Evolutionary conservation across 2,329 filamentous ascomycete species (phyloP).

Genomic region (Xenoacremonium recifei): DNA sequence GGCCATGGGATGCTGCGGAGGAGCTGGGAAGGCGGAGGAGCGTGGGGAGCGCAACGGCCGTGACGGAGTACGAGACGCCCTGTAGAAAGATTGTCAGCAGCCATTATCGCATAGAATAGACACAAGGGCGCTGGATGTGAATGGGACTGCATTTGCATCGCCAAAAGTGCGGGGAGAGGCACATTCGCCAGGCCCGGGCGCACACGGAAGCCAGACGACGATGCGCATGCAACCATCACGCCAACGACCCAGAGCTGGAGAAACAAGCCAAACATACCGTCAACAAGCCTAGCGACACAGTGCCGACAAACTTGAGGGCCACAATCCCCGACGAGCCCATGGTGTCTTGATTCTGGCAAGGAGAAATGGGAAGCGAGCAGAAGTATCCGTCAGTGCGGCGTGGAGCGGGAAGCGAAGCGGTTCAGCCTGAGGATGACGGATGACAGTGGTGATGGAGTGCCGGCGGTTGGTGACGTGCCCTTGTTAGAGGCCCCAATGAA

Average conservation of each 20-base stretch:
- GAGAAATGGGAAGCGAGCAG: too few species aligned
- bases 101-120: not conserved
- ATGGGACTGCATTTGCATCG: not conserved
- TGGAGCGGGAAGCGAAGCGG: too few species aligned
- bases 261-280: conserved; percentile 64
- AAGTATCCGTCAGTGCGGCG: too few species aligned
- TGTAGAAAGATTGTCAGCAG: conserved; percentile 37
- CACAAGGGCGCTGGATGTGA: not conserved
- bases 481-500: too few species aligned
- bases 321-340: conserved; percentile 72
- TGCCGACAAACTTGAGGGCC: conserved; percentile 88
- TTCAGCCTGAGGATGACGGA: conserved; percentile 12
- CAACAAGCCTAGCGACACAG: conserved; percentile 80
- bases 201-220: not conserved
- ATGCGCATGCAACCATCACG: not conserved
- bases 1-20: conserved; percentile 65
- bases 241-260: not conserved
- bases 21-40: conserved; percentile 80
- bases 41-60: conserved; percentile 73
- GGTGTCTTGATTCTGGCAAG: too few species aligned
- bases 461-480: too few species aligned
- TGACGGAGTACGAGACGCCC: conserved; percentile 87
- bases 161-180: not conserved
- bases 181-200: not conserved
- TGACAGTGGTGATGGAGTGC: not conserved